Percentiles rank a stretch among this genome's conserved stretches.
Conservation (phyloP, 805 yeast species). For the Blastobotrys attinorum region DNA sequence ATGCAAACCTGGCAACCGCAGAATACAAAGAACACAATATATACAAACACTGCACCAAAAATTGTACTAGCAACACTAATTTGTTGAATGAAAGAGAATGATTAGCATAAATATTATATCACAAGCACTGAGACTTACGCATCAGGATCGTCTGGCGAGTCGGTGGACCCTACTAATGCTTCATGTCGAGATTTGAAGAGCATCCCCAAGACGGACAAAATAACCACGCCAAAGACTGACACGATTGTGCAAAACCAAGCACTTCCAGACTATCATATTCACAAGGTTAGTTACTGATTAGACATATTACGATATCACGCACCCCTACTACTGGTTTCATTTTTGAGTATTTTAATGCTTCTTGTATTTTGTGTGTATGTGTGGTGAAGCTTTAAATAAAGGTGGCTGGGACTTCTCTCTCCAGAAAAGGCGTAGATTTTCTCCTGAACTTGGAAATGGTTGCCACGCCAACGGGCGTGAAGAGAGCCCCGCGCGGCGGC, state of each 20-base stretch:
- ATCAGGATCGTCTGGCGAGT: conserved; percentile 86
- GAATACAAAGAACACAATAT: conserved; percentile 69
- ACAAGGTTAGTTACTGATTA: background rate
- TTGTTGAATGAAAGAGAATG: background rate
- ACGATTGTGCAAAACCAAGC: conserved; percentile 95
- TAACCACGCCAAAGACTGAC: conserved; percentile 87
- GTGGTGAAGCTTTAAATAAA: too few relatives aligned
- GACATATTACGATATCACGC: too few relatives aligned
- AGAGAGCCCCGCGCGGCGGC: too few relatives aligned
- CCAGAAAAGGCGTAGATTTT: too few relatives aligned
- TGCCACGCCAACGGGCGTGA: too few relatives aligned
- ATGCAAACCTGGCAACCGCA: conserved; percentile 80
- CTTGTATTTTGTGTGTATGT: background rate
- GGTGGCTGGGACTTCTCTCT: too few relatives aligned
- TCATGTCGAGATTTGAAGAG: conserved; percentile 78
- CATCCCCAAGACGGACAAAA: conserved; percentile 75
- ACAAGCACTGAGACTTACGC: conserved; percentile 39
- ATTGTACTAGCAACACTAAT: conserved; percentile 77
- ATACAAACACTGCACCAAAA: conserved; percentile 81
- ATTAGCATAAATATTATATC: background rate
- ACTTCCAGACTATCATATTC: conserved; percentile 48
- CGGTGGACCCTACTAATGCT: conserved; percentile 84
- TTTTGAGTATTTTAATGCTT: conserved; percentile 1
- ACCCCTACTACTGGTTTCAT: conserved; percentile 46
- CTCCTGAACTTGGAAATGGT: too few relatives aligned